phyloP scores from a whole-genome alignment of 805 yeast genomes.

The Clavispora santaluciae region DNA sequence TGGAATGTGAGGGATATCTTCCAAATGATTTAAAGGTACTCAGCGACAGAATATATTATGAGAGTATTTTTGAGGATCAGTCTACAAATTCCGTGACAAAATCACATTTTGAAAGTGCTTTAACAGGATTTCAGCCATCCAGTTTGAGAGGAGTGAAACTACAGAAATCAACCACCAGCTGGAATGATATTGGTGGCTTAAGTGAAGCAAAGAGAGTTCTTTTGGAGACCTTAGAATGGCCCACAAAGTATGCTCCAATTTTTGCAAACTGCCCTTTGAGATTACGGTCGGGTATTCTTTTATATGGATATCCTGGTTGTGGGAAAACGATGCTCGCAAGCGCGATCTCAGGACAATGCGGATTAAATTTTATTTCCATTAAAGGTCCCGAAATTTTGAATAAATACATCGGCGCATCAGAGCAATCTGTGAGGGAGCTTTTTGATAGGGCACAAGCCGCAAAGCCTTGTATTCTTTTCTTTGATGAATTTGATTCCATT shows the following conservation, averaged over 20 bases:
- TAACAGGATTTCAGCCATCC: conserved; percentile 72
- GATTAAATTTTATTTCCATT: conserved; percentile 85
- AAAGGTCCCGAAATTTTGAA: conserved; percentile 95
- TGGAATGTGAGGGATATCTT: conserved; percentile 84
- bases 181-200: conserved; percentile 91
- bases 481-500: conserved; percentile 94
- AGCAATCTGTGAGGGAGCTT: conserved; percentile 87
- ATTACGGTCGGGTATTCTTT: conserved; percentile 79
- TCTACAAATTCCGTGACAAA: conserved; percentile 17
- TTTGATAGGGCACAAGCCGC: conserved; percentile 95
- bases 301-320: conserved; percentile 97
- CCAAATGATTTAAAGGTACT: conserved; percentile 76
- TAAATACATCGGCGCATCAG: conserved; percentile 96
- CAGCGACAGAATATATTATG: conserved; percentile 64
- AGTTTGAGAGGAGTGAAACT: conserved; percentile 82
- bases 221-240: conserved; percentile 93
- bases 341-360: conserved; percentile 91
- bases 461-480: conserved; percentile 86
- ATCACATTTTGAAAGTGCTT: conserved; percentile 48
- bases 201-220: conserved; percentile 67
- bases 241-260: conserved; percentile 93
- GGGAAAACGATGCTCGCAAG: conserved; percentile 92
- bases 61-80: conserved; percentile 25
- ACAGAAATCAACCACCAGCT: conserved; percentile 66
- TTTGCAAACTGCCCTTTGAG: conserved; percentile 84